Evolutionary conservation across 2,329 filamentous ascomycete species (phyloP).

Genomic region (Claviceps quebecensis): DNA sequence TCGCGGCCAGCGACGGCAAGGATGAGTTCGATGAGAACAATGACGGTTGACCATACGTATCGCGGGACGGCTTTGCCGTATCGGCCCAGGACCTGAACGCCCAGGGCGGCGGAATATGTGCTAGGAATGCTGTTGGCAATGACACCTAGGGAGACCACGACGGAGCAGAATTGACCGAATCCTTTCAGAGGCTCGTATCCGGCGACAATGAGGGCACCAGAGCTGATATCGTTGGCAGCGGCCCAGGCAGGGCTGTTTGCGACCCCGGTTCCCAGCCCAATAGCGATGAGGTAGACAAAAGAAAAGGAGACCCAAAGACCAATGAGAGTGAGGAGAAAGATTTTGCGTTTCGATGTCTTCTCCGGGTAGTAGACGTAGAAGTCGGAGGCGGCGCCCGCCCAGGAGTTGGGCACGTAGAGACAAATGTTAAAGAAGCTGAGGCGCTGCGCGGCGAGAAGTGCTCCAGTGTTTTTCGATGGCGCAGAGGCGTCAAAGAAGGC

Average conservation of each 20-base stretch:
- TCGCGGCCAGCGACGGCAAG: constrained; percentile 39
- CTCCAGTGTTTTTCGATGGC: constrained; percentile 45
- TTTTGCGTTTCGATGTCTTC: constrained; percentile 39
- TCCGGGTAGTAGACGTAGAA: constrained; percentile 69
- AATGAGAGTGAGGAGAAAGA: constrained; percentile 55
- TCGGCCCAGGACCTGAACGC: constrained; percentile 44
- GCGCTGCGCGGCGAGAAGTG: constrained; percentile 43
- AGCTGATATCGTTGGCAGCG: constrained; percentile 34
- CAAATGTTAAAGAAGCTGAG: constrained; percentile 59
- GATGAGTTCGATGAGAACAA: constrained; percentile 40
- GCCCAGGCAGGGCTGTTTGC: constrained; percentile 35
- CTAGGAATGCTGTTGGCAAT: constrained; percentile 42
- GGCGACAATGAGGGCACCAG: constrained; percentile 41
- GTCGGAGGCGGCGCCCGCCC: constrained; percentile 62
- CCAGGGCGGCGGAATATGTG: constrained; percentile 43
- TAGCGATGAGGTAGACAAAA: constrained; percentile 51
- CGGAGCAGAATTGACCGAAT: constrained; percentile 43
- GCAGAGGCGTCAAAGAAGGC: constrained; percentile 47
- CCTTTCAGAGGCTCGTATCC: constrained; percentile 39
- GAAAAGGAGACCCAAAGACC: constrained; percentile 50
- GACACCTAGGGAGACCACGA: constrained; percentile 39
- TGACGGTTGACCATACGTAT: constrained; percentile 37
- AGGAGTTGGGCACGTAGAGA: constrained; percentile 36
- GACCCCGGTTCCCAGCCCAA: constrained; percentile 37
- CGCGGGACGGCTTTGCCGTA: constrained; percentile 38